Evolutionary conservation across 139 green algal species (phyloP).

Genomic region (Chara braunii): DNA sequence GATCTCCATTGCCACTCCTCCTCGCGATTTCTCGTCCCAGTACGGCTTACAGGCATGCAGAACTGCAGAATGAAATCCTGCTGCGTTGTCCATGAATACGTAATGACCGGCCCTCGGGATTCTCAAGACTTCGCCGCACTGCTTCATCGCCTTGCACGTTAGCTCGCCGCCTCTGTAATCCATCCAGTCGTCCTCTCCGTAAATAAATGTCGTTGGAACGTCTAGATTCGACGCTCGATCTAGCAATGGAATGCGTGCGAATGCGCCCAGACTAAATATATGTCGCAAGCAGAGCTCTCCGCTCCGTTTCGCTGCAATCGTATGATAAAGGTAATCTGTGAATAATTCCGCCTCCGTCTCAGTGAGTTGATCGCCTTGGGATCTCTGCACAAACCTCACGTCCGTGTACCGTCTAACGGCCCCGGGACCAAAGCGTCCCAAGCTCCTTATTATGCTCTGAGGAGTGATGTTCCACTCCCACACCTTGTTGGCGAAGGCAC

Average conservation of each 20-base stretch:
- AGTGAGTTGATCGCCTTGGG: constrained; percentile 12
- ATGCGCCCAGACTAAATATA: constrained; percentile 25
- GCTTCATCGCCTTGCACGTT: not conserved
- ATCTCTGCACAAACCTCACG: not conserved
- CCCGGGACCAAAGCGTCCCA: constrained; percentile 15
- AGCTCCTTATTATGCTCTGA: constrained; percentile 22
- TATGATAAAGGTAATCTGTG: constrained; percentile 37
- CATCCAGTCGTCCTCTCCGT: constrained; percentile 39
- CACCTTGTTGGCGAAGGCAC: constrained; percentile 8
- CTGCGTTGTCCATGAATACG: constrained; percentile 16
- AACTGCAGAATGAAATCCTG: constrained; percentile 5
- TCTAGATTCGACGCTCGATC: constrained; percentile 4
- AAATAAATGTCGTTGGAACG: constrained; percentile 39
- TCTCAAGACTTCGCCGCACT: not conserved
- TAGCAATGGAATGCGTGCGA: constrained; percentile 11
- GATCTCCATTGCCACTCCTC: no score
- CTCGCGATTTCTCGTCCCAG: no score
- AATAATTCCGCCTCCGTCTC: constrained; percentile 11
- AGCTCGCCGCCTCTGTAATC: constrained; percentile 17
- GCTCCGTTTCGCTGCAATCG: constrained; percentile 14
- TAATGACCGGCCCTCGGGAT: constrained; percentile 16
- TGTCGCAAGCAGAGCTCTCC: constrained; percentile 33
- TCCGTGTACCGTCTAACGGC: constrained; percentile 10
- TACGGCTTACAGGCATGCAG: not conserved
- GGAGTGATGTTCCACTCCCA: constrained; percentile 38